These are phyloP conservation scores for Voacanga thouarsii DNA, from an alignment of 257 asterid species.

Conservation along the genomic window DNA sequence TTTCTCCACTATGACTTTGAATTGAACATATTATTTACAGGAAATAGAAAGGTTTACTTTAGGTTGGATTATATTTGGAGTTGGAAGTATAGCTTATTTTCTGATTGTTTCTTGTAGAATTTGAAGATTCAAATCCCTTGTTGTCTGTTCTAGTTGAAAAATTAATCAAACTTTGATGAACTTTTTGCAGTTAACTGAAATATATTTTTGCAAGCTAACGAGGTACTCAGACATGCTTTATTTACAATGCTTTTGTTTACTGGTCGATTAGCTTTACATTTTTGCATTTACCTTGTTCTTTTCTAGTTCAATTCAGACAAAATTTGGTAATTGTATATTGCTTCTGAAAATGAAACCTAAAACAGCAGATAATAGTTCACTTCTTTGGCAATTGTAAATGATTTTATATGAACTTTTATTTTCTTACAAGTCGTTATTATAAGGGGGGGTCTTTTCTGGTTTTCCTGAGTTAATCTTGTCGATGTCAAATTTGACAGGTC, in stretches of 20 bases:
- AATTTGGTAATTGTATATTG: background rate
- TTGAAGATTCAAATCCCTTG: background rate
- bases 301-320: background rate
- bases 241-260: background rate
- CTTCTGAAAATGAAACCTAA: background rate
- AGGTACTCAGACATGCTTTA: background rate
- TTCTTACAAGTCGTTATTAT: background rate
- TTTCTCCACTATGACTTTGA: background rate
- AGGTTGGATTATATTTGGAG: background rate
- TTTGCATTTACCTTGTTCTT: background rate
- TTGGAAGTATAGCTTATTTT: background rate
- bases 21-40: background rate
- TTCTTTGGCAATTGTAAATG: background rate
- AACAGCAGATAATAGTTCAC: background rate
- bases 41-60: too few relatives aligned
- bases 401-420: background rate
- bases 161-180: background rate
- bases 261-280: background rate
- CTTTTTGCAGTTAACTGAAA: background rate
- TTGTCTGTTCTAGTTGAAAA: background rate
- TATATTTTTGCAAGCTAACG: background rate
- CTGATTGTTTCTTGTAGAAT: background rate
- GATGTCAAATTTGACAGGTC: constrained; percentile 46
- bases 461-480: background rate
- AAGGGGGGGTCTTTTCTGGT: background rate